phyloP scores from a whole-genome alignment of 2,329 filamentous ascomycete genomes.

The Blastomyces emzantsi region DNA sequence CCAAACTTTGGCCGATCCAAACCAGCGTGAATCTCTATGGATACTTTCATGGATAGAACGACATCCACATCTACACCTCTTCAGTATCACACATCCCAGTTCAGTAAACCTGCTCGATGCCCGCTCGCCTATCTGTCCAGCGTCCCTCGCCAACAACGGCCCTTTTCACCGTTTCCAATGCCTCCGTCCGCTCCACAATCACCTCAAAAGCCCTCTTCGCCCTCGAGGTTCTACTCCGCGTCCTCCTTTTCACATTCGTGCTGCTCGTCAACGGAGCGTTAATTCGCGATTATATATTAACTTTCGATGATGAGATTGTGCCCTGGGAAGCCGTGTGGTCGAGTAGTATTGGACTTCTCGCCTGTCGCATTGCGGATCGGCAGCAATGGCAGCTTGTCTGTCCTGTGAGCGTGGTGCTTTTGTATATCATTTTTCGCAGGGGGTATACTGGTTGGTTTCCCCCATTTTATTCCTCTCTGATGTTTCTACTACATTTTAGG shows the following conservation, averaged over 20 bases:
- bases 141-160: constrained; percentile 77
- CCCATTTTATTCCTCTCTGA: background rate
- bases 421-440: constrained; percentile 40
- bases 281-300: constrained; percentile 24
- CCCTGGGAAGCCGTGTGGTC: constrained; percentile 29
- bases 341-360: constrained; percentile 24
- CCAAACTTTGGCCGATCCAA: too few relatives aligned
- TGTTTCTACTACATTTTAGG: background rate
- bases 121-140: constrained; percentile 41
- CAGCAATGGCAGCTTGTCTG: constrained; percentile 37
- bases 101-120: constrained; percentile 40
- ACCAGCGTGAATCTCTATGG: too few relatives aligned
- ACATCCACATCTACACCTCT: background rate
- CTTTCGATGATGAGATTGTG: constrained; percentile 21
- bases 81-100: background rate
- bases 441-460: constrained; percentile 42
- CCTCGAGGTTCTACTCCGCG: constrained; percentile 38
- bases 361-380: constrained; percentile 30
- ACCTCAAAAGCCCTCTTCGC: constrained; percentile 38
- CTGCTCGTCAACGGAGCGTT: constrained; percentile 31
- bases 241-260: constrained; percentile 36
- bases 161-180: constrained; percentile 83
- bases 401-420: constrained; percentile 30
- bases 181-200: constrained; percentile 44
- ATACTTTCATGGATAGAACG: background rate